Percentiles rank a stretch among this genome's conserved stretches.
Evolutionary conservation across 1,284 basidiomycete genomes (phyloP).

Genomic region (Cryptococcus sp.): DNA sequence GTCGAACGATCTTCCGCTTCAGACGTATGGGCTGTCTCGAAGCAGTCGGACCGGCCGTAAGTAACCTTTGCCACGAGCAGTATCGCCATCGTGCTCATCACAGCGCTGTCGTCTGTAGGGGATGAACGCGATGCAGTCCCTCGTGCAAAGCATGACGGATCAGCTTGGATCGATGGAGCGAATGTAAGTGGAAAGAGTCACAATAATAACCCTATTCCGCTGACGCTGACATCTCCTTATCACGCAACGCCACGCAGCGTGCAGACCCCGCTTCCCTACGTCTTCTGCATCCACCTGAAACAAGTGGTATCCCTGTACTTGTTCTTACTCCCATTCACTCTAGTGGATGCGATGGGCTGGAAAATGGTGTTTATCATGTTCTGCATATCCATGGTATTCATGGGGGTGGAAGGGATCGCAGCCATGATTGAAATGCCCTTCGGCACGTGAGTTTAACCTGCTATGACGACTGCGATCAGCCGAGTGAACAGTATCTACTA

Average conservation of each 20-base stretch:
- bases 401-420: conserved; percentile 91
- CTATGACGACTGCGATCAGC: background rate
- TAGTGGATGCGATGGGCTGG: conserved; percentile 67
- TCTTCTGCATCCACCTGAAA: conserved; percentile 77
- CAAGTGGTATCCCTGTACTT: conserved; percentile 89
- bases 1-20: conserved; percentile 68
- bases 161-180: conserved; percentile 82
- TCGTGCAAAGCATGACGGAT: conserved; percentile 74
- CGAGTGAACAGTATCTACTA: background rate
- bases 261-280: conserved; percentile 49
- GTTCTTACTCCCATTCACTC: conserved; percentile 78
- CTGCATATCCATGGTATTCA: conserved; percentile 71
- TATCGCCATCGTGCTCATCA: background rate
- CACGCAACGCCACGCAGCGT: background rate
- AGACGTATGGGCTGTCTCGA: conserved; percentile 75
- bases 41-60: conserved; percentile 78
- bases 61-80: conserved; percentile 18
- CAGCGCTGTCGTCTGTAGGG: conserved; percentile 54
- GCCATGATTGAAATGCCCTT: conserved; percentile 86
- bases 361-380: conserved; percentile 71
- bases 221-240: background rate
- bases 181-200: conserved; percentile 52
- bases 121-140: conserved; percentile 67
- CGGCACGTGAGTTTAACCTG: conserved; percentile 38
- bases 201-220: background rate